Base-by-base conservation (phyloP, 1,284 basidiomycete genomes). In the Vanrija sp. region DNA sequence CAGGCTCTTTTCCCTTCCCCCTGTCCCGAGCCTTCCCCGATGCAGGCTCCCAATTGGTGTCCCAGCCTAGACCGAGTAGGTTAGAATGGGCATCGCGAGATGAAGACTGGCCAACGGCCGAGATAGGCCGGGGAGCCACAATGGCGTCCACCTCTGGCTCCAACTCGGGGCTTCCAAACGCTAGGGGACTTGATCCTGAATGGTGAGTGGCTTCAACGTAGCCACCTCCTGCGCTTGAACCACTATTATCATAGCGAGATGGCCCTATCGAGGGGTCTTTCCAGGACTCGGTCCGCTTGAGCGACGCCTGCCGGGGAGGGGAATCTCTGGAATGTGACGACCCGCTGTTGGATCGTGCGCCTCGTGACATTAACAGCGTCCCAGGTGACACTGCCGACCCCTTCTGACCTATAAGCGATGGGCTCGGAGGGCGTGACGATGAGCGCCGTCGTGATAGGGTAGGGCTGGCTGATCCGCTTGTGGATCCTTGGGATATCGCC, bases 31-130 rank as follows among this genome's bases (percentile, higher is more conserved):
- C 49, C 15, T 61, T 54, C 12, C 62, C 45, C 1, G 63, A 60
- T 3, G 56, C 56, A 8, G 63, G 63, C 0, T 67, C 66, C 66
- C 69, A 68, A 29, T 45, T 58, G 3, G 55, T 46, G 0, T 57
- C 61, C 65, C 63, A 71, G 3, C 72, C 72, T 5, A 74, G 54
- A 6, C 72, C 72, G 6, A 74, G 62, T 1, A 68, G 46, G 38
- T 73, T 70, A 18, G 64, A 65, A 51, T 68, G 63, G n/a, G 62
- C 51, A 8, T 45, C 63, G 10, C 64, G 43, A 3, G 43, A 46
- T 9, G 58, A 56, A 15, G 58, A 52, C 6, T 54, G 46, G 1
- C 58, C 51, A n/a, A 56, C 43, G 3, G 46, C 51, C 5, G 65
- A 60, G 23, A 52, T 50, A 10, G 61, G 60, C 0, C 59, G 62